These are phyloP conservation scores for Xanthoconium separans DNA, from an alignment of 1,284 basidiomycete genomes.

Conservation along the genomic window DNA sequence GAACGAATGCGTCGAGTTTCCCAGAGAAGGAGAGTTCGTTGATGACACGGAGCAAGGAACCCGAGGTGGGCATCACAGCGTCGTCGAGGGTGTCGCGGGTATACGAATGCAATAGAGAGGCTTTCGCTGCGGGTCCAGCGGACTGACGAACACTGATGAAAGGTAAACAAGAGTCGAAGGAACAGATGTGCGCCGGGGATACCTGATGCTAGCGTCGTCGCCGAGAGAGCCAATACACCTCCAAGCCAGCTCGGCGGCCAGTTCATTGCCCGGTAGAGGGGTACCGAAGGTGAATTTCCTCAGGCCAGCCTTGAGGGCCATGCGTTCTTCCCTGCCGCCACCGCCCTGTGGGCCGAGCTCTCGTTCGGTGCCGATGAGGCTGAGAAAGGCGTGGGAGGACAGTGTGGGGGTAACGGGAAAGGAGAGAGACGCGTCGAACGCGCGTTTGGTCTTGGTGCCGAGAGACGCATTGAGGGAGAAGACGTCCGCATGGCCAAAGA, in stretches of 20 bases:
- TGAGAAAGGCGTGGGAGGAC: slow-evolving; percentile 40
- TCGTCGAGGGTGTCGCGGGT: slow-evolving; percentile 82
- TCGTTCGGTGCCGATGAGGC: slow-evolving; percentile 28
- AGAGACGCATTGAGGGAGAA: slow-evolving; percentile 83
- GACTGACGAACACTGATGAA: slow-evolving; percentile 72
- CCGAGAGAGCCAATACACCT: slow-evolving; percentile 72
- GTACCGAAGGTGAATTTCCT: slow-evolving; percentile 9
- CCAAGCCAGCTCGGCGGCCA: slow-evolving; percentile 79
- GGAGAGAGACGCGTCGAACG: slow-evolving; percentile 70
- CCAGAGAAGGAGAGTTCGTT: slow-evolving; percentile 25
- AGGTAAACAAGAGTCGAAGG: slow-evolving; percentile 6
- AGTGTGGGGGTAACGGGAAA: slow-evolving; percentile 60
- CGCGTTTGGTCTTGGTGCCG: slow-evolving; percentile 86
- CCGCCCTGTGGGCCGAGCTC: slow-evolving; percentile 29
- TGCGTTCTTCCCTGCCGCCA: slow-evolving; percentile 26
- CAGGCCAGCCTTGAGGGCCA: slow-evolving; percentile 21
- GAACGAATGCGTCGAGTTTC: slow-evolving; percentile 22
- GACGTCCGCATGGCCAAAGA: slow-evolving; percentile 90
- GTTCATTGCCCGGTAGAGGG: slow-evolving; percentile 51
- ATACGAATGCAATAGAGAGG: slow-evolving; percentile 79
- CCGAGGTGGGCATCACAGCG: slow-evolving; percentile 36
- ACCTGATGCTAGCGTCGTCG: slow-evolving; percentile 81
- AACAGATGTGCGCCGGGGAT: slow-evolving; percentile 9
- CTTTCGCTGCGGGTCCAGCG: slow-evolving; percentile 81
- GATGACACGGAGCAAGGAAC: slow-evolving; percentile 18